Evolutionary conservation across 2,329 filamentous ascomycete species (phyloP), one percentile per base, ranked within the genome.

Genomic region (Colletotrichum liriopes): DNA sequence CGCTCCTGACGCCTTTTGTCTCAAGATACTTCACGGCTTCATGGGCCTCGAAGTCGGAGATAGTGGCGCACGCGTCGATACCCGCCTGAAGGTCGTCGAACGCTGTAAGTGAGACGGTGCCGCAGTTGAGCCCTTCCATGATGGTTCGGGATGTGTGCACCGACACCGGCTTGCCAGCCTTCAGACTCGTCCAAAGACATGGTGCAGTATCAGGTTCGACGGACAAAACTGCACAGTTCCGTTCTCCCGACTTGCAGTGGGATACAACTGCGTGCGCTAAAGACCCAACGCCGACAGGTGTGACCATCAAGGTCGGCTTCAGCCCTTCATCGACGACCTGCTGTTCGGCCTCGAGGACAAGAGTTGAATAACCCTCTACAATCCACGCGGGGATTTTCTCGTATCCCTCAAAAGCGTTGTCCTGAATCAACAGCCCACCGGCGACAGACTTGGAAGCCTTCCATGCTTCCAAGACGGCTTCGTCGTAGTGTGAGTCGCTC

Each of bases 71-170:
- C 1, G 86, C 88, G 80, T 93, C 90, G 0, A 94, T 85, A 0
- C 90, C 88, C 0, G 82, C 77, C 9, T 83, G 80, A 4, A 95
- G 78, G 0, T 90, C 77, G 0, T 89, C 85, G 91, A 92, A 95
- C 0, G 92, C 91, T 0, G 87, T 89, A 0, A 84, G 84, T 0
- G 92, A 93, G 0, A 93, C 85, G 0, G 91, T 93, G 0, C 92
- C 92, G 73, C 93, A 95, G 74, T 93, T 90, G 83, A 95, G 88
- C 0, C 93, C 93, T 49, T 87, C 86, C 92, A 95, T 94, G 75
- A 93, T 93, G 0, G 91, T 94, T 3, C 88, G 82, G 0, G 82
- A 84, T 0, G 92, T 93, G 9, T 79, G 70, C 1, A 93, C 85
- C 0, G 87, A 79, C 0, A 83, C 84, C 3, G 86, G 80, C 45